Percentiles rank a stretch among this genome's conserved stretches.
Evolutionary conservation across 306 rosid genomes (phyloP).

Genomic region (Senna tora): DNA sequence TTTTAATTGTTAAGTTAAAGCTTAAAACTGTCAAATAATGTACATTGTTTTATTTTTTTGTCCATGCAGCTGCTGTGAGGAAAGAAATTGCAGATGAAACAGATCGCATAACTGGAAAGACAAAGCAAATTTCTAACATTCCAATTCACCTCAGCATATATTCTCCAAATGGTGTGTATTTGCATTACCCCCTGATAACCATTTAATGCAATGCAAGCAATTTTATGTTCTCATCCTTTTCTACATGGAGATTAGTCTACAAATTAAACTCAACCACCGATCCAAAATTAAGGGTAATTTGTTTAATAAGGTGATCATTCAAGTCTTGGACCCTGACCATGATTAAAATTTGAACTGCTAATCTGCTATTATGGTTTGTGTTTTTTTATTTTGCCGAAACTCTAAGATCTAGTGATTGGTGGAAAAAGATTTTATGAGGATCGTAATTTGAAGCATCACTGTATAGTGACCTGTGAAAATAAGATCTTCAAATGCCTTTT

Average conservation of each 20-base stretch:
- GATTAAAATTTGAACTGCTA: background rate
- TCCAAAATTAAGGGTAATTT: background rate
- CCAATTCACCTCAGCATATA: constrained; percentile 89
- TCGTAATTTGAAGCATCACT: background rate
- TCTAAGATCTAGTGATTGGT: background rate
- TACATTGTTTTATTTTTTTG: constrained; percentile 14
- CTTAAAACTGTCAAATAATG: constrained; percentile 10
- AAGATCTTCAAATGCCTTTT: too few species aligned
- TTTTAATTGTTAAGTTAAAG: constrained; percentile 1
- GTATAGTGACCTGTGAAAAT: background rate
- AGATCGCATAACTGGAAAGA: constrained; percentile 79
- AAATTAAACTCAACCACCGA: background rate
- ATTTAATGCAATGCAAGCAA: constrained; percentile 10
- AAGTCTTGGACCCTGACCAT: background rate
- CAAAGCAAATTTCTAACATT: constrained; percentile 74
- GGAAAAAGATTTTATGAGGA: background rate
- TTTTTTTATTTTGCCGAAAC: background rate
- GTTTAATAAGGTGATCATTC: background rate
- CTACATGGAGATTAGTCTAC: background rate
- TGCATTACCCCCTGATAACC: constrained; percentile 14
- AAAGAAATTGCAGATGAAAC: constrained; percentile 86
- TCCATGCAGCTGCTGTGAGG: constrained; percentile 67
- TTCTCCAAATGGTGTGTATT: constrained; percentile 37
- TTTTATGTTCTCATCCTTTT: background rate
- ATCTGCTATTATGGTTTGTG: background rate